Percentiles rank a stretch among this genome's conserved stretches.
Evolutionary conservation across 805 yeast species (phyloP).

Genomic region (Kodamaea laetipori): DNA sequence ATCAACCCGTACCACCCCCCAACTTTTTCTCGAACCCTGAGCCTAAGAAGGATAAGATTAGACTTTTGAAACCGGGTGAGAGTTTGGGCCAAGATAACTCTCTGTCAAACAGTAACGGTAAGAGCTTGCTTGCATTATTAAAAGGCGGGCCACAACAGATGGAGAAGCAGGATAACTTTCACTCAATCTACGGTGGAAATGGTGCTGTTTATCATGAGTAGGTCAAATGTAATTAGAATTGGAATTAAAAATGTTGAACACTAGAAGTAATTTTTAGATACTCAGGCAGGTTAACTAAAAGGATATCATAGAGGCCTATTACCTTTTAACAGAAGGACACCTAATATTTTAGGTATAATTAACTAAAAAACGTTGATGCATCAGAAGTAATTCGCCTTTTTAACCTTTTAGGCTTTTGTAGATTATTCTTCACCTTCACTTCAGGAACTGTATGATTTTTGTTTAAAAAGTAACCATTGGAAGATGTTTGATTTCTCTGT

Average conservation of each 20-base stretch:
- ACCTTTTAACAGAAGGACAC: background rate
- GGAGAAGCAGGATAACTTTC: conserved; percentile 15
- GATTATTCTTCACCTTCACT: background rate
- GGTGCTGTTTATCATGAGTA: background rate
- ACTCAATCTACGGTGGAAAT: conserved; percentile 16
- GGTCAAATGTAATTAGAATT: background rate
- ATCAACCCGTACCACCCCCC: conserved; percentile 5
- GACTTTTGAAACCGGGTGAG: conserved; percentile 34
- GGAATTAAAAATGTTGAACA: no score
- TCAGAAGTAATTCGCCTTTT: conserved; percentile 9
- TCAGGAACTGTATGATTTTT: conserved; percentile 2
- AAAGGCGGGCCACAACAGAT: conserved; percentile 17
- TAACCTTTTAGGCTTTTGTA: conserved; percentile 4
- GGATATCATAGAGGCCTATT: no score
- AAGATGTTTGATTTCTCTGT: background rate
- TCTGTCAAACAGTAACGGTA: conserved; percentile 20
- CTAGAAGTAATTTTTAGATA: no score
- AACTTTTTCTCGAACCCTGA: conserved; percentile 13
- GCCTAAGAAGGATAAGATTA: conserved; percentile 22
- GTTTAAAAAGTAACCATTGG: conserved; percentile 8
- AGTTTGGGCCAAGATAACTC: conserved; percentile 14
- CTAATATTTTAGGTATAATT: conserved; percentile 6
- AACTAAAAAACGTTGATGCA: conserved; percentile 11
- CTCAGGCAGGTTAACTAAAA: no score
- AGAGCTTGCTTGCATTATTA: conserved; percentile 25